Evolutionary conservation across 495 filamentous ascomycete genomes (phyloP).

Genomic region (Filosporella fistucella): DNA sequence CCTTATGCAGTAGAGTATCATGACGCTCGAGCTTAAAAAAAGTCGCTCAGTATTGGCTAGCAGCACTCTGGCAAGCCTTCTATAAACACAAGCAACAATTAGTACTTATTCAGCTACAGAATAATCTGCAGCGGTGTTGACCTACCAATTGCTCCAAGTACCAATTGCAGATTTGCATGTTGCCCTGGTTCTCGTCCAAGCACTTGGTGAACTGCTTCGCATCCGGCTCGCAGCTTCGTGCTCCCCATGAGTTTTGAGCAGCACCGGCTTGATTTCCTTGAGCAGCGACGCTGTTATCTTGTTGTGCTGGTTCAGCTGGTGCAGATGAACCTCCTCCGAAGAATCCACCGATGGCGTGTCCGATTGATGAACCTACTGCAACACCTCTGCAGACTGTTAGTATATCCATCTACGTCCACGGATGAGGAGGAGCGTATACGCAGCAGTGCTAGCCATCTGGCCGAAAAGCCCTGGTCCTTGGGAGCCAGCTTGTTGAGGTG

Average conservation of each 20-base stretch:
- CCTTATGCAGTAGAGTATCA: neutral
- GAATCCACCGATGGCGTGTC: constrained; percentile 85
- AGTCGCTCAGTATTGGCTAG: constrained; percentile 81
- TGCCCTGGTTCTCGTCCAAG: constrained; percentile 89
- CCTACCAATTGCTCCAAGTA: constrained; percentile 85
- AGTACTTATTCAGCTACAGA: neutral
- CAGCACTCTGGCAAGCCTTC: constrained; percentile 92
- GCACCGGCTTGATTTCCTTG: constrained; percentile 32
- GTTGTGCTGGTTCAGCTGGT: constrained; percentile 49
- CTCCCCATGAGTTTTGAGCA: constrained; percentile 24
- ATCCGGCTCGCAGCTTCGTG: constrained; percentile 68
- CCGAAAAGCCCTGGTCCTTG: constrained; percentile 72
- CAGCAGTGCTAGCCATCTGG: constrained; percentile 83
- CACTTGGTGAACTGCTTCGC: constrained; percentile 86
- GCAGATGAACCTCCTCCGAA: constrained; percentile 67
- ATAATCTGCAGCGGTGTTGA: no score
- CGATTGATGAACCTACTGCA: constrained; percentile 89
- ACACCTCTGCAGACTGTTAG: constrained; percentile 64
- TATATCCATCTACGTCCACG: neutral
- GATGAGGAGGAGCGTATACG: constrained; percentile 38
- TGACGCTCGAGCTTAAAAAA: neutral
- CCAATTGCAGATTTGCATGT: constrained; percentile 95
- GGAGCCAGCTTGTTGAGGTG: constrained; percentile 29
- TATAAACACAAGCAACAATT: constrained; percentile 22
- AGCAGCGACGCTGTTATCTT: constrained; percentile 32